Conservation (phyloP, 306 rosid species). For the Psophocarpus tetragonolobus region DNA sequence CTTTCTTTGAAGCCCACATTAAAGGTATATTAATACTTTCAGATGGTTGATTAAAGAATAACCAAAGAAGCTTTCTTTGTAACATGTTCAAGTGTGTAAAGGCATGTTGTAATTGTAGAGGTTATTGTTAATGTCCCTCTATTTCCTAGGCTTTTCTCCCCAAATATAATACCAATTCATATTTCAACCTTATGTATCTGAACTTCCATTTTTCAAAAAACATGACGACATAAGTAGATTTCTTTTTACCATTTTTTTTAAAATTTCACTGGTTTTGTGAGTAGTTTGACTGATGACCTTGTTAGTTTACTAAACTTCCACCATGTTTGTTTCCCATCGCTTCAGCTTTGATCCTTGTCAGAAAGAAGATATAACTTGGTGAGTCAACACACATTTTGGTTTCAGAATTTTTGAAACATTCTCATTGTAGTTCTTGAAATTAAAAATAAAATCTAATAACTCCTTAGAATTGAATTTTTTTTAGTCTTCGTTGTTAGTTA, state of each 20-base stretch:
- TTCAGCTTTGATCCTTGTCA: too few species aligned
- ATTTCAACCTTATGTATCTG: background rate
- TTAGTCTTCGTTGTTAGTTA: too few species aligned
- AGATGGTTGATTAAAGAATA: background rate
- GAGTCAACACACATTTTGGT: too few species aligned
- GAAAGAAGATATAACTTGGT: too few species aligned
- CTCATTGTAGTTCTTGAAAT: too few species aligned
- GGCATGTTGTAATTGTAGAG: constrained; percentile 18
- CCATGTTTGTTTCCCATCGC: too few species aligned
- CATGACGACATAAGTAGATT: background rate
- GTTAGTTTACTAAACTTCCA: background rate
- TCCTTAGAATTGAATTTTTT: too few species aligned
- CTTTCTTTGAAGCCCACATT: background rate
- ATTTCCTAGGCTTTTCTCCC: background rate
- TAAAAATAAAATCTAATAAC: too few species aligned
- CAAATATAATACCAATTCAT: background rate
- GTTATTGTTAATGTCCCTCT: background rate
- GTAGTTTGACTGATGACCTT: background rate
- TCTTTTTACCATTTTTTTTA: too few species aligned
- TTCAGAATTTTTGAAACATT: too few species aligned
- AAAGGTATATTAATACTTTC: constrained; percentile 14
- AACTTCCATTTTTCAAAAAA: background rate
- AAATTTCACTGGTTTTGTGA: background rate
- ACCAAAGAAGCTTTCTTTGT: background rate
- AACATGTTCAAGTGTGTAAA: background rate